Percentiles rank a stretch among this genome's conserved stretches.
phyloP scores from a whole-genome alignment of 129 eudicot genomes.

The Chrysanthemum seticuspe region DNA sequence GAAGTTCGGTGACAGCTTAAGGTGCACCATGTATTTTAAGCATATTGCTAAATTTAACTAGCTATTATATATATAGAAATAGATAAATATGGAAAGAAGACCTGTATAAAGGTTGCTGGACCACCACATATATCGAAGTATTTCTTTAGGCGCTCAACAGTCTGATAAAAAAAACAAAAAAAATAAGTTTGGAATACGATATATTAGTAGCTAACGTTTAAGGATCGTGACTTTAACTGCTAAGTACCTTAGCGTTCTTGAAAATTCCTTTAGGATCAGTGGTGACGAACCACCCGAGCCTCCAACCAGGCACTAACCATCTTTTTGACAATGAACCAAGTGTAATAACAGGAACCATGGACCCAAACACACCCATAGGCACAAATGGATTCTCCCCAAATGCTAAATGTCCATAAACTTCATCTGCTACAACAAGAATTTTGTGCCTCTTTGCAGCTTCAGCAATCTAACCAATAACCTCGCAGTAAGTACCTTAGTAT shows the following conservation, averaged over 20 bases:
- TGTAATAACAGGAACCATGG: conserved; percentile 72
- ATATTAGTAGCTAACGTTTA: background rate
- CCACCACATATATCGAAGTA: conserved; percentile 90
- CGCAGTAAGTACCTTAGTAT: background rate
- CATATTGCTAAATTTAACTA: too few relatives aligned
- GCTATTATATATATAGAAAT: too few relatives aligned
- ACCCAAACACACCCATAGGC: conserved; percentile 94
- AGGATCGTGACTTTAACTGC: background rate
- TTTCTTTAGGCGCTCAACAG: conserved; percentile 74
- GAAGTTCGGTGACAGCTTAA: conserved; percentile 15
- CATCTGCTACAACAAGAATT: conserved; percentile 77
- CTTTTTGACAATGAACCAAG: conserved; percentile 95
- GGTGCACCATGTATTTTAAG: background rate
- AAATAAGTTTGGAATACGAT: background rate
- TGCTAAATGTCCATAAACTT: conserved; percentile 95
- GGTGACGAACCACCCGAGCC: conserved; percentile 90
- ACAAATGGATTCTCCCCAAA: conserved; percentile 87
- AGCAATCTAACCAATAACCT: conserved; percentile 55
- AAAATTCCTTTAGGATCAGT: conserved; percentile 71
- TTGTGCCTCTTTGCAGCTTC: conserved; percentile 74
- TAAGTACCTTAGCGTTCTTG: conserved; percentile 61
- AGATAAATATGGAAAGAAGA: conserved; percentile 1
- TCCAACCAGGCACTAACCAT: conserved; percentile 99
- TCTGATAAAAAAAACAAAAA: conserved; percentile 38
- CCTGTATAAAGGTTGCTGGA: conserved; percentile 98